Conservation (phyloP, 345 rosid genomes). For the Melaleuca alternifolia region DNA sequence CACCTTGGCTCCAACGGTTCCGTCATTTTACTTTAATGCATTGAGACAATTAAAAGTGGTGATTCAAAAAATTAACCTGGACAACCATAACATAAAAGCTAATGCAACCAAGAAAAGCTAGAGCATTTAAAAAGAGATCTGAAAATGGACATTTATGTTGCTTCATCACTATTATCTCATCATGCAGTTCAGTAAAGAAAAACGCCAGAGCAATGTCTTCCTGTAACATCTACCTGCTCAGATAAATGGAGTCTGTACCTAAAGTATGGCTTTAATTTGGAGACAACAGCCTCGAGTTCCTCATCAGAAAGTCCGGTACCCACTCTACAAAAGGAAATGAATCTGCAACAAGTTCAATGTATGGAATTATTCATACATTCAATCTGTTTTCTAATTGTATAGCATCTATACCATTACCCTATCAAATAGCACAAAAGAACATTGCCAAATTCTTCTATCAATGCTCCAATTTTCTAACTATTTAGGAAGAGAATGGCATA, state of each 20-base stretch:
- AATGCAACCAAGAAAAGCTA: background rate
- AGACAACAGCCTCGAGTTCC: constrained; percentile 66
- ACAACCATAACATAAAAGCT: background rate
- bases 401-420: background rate
- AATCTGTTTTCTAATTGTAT: background rate
- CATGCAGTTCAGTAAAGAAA: background rate
- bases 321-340: constrained; percentile 89
- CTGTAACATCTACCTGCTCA: background rate
- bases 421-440: background rate
- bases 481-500: background rate
- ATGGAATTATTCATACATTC: background rate
- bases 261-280: constrained; percentile 86
- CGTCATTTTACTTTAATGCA: background rate
- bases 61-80: background rate
- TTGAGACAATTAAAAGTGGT: background rate
- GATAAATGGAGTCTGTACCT: constrained; percentile 28
- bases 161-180: background rate
- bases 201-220: background rate
- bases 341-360: constrained; percentile 37
- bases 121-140: background rate
- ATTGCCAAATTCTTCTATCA: background rate
- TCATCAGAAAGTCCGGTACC: constrained; percentile 91
- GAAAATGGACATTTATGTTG: background rate
- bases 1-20: background rate
- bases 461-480: background rate